phyloP scores from a whole-genome alignment of 306 rosid genomes.

The Casuarina equisetifolia region DNA sequence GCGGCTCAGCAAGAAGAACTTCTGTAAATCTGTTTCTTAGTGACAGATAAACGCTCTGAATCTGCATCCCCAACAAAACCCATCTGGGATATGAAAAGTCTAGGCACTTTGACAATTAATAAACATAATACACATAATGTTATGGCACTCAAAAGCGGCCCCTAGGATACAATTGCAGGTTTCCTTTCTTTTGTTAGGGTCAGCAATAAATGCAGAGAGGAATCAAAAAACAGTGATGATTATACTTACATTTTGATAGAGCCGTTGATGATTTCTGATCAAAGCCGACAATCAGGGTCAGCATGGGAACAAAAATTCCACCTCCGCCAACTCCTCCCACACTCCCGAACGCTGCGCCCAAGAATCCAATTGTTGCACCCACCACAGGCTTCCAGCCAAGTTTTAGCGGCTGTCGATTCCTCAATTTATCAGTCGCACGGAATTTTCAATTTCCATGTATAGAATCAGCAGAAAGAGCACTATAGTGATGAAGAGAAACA shows the following conservation, averaged over 20 bases:
- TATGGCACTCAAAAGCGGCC: too few relatives aligned
- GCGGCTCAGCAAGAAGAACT: neutral
- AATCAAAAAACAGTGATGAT: neutral
- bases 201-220: neutral
- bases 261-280: conserved; percentile 89
- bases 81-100: too few relatives aligned
- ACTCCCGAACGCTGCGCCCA: conserved; percentile 85
- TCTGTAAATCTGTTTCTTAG: neutral
- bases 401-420: conserved; percentile 55
- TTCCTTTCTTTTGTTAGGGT: neutral
- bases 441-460: neutral
- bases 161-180: too few relatives aligned
- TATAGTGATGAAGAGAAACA: neutral
- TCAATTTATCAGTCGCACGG: conserved; percentile 18
- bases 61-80: neutral
- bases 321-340: conserved; percentile 94
- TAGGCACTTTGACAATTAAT: too few relatives aligned
- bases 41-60: neutral
- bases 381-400: conserved; percentile 73
- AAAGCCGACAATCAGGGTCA: conserved; percentile 72
- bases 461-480: neutral
- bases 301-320: conserved; percentile 86
- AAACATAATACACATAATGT: too few relatives aligned
- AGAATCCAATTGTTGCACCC: conserved; percentile 76
- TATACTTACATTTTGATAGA: conserved; percentile 70